A percentile compares a stretch with the other conserved stretches of the same genome.
These are phyloP conservation scores for Cyclocybe aegerita DNA, from an alignment of 768 basidiomycete genomes.

Conservation along the genomic window DNA sequence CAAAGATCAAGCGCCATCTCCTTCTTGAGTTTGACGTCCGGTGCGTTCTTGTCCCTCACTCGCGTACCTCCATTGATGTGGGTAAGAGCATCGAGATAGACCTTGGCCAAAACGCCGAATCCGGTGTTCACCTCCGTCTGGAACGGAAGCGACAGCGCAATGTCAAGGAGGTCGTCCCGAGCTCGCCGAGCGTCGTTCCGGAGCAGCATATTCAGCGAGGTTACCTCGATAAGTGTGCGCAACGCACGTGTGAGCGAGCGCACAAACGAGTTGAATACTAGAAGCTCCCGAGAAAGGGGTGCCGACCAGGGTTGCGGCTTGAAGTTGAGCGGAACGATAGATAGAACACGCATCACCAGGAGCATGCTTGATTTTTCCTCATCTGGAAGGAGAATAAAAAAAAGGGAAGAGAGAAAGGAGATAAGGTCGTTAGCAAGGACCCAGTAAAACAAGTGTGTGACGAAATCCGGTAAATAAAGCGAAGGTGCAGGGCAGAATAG, in stretches of 20 bases:
- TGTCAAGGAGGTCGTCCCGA: conserved; percentile 90
- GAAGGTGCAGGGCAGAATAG: neutral
- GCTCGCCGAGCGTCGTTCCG: conserved; percentile 83
- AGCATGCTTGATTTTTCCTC: conserved; percentile 94
- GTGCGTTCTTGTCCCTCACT: conserved; percentile 74
- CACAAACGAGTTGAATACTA: conserved; percentile 98
- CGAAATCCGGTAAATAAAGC: neutral
- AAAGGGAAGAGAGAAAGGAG: conserved; percentile 2
- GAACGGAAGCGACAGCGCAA: conserved; percentile 91
- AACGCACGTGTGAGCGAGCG: conserved; percentile 88
- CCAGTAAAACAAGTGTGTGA: no score
- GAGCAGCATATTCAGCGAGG: conserved; percentile 90
- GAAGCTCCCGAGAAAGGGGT: conserved; percentile 91
- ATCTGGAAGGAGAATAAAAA: conserved; percentile 45
- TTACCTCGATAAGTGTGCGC: conserved; percentile 87
- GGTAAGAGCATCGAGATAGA: conserved; percentile 90
- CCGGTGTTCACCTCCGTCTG: conserved; percentile 97
- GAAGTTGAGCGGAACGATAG: conserved; percentile 93
- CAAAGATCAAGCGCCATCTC: conserved; percentile 86
- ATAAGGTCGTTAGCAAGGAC: neutral
- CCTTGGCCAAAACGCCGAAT: conserved; percentile 96
- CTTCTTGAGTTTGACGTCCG: conserved; percentile 82
- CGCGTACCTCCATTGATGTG: conserved; percentile 81
- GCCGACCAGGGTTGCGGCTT: conserved; percentile 95
- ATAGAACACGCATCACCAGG: conserved; percentile 93